Percentiles rank a stretch among this genome's conserved stretches.
Evolutionary conservation across 2,329 filamentous ascomycete species (phyloP).

Genomic region (Aspergillus ruber): DNA sequence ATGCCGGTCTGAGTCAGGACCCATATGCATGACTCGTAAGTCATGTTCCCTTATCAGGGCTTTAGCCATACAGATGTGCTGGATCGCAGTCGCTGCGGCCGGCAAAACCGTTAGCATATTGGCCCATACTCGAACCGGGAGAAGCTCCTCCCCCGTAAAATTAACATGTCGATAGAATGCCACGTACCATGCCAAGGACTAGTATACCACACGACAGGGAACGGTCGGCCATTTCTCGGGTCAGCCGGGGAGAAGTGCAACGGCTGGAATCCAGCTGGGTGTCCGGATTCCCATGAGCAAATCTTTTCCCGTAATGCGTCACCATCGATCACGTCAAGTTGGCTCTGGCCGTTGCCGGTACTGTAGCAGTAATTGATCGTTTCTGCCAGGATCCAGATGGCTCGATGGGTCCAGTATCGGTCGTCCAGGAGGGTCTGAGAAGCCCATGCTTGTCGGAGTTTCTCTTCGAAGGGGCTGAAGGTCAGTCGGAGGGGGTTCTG

Average conservation of each 20-base stretch:
- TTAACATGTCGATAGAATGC: neutral
- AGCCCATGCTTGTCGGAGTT: slow-evolving; percentile 22
- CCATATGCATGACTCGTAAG: slow-evolving; percentile 10
- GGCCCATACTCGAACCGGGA: neutral
- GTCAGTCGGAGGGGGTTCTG: slow-evolving; percentile 26
- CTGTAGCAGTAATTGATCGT: slow-evolving; percentile 29
- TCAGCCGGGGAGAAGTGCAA: slow-evolving; percentile 25
- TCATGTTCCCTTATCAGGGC: slow-evolving; percentile 20
- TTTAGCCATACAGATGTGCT: slow-evolving; percentile 30
- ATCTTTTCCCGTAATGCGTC: slow-evolving; percentile 19
- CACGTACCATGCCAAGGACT: slow-evolving; percentile 25
- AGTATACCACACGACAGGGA: slow-evolving; percentile 28
- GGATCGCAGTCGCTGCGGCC: slow-evolving; percentile 23
- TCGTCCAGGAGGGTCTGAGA: slow-evolving; percentile 18
- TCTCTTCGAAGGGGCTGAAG: slow-evolving; percentile 26
- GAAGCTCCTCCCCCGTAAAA: neutral
- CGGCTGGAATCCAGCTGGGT: slow-evolving; percentile 23
- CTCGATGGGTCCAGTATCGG: slow-evolving; percentile 27
- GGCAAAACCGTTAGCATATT: neutral
- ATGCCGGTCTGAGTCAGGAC: slow-evolving; percentile 9
- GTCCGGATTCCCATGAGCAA: slow-evolving; percentile 20
- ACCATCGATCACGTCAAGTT: slow-evolving; percentile 11
- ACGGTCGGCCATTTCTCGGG: slow-evolving; percentile 20
- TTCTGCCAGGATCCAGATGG: slow-evolving; percentile 29
- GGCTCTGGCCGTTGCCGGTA: slow-evolving; percentile 10